Evolutionary conservation across 345 rosid species (phyloP).

Genomic region (Hirschfeldia incana): DNA sequence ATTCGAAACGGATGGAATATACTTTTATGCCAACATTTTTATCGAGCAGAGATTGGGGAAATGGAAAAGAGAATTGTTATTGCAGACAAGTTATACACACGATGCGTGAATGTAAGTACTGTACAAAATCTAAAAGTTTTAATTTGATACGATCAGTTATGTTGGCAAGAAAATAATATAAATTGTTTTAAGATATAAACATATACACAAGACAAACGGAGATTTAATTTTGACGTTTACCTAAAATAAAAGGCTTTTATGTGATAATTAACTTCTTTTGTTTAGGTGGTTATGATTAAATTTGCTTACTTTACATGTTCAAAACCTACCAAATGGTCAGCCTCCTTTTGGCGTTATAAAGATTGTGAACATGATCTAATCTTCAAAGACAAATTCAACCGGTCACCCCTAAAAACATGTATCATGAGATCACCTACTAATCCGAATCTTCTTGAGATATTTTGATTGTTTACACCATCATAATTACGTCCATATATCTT

Average conservation of each 20-base stretch:
- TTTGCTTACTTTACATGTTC: not conserved
- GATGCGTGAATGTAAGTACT: slow-evolving; percentile 4
- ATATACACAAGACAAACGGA: not conserved
- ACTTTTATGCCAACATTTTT: not conserved
- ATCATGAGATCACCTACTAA: slow-evolving; percentile 28
- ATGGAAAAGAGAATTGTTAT: not conserved
- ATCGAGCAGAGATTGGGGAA: not conserved
- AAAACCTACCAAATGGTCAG: slow-evolving; percentile 13
- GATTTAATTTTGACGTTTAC: slow-evolving; percentile 2
- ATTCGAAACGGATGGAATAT: not conserved
- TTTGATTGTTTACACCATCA: slow-evolving; percentile 29
- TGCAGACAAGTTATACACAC: not conserved
- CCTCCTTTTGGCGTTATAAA: slow-evolving; percentile 21
- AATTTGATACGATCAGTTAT: not conserved
- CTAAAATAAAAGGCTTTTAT: not conserved
- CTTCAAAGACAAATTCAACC: slow-evolving; percentile 25
- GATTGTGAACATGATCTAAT: slow-evolving; percentile 30
- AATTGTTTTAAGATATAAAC: not conserved
- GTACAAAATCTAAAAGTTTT: not conserved
- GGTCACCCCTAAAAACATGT: slow-evolving; percentile 30
- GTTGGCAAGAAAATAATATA: not conserved
- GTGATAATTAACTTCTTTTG: not conserved
- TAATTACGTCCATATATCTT: slow-evolving; percentile 21
- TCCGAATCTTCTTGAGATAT: slow-evolving; percentile 34
- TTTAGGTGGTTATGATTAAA: not conserved